phyloP scores from a whole-genome alignment of 495 filamentous ascomycete genomes.

The Usnea hakonensis region DNA sequence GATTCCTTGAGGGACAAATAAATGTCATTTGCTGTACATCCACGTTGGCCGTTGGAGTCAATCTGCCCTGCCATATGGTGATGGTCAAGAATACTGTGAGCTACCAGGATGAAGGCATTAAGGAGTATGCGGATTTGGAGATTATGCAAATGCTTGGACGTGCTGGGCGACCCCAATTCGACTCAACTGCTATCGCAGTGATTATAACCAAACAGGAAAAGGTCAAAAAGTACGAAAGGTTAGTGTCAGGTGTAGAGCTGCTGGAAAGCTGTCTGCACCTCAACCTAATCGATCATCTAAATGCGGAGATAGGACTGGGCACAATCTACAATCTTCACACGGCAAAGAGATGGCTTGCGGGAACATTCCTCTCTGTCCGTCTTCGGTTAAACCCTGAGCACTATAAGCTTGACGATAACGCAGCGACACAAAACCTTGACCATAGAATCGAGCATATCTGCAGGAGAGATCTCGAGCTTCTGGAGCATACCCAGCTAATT shows the following conservation, averaged over 20 bases:
- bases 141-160: constrained; percentile 98
- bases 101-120: constrained; percentile 54
- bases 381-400: constrained; percentile 70
- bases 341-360: constrained; percentile 73
- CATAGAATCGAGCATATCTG: constrained; percentile 72
- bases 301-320: constrained; percentile 84
- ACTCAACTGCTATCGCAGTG: constrained; percentile 72
- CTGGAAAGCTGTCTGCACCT: constrained; percentile 84
- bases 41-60: constrained; percentile 87
- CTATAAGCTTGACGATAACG: constrained; percentile 63
- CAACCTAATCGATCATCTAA: constrained; percentile 86
- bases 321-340: constrained; percentile 63
- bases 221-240: constrained; percentile 64
- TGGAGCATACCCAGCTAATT: constrained; percentile 57
- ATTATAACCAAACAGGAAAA: constrained; percentile 74
- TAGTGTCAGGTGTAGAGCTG: constrained; percentile 74
- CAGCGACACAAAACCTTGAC: constrained; percentile 49
- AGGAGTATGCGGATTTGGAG: constrained; percentile 86
- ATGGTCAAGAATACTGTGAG: constrained; percentile 83
- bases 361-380: constrained; percentile 83
- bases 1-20: constrained; percentile 67
- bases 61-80: constrained; percentile 86
- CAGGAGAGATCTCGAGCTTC: constrained; percentile 62
- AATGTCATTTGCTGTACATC: constrained; percentile 93
- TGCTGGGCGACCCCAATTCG: constrained; percentile 89